Conservation (phyloP, 2,329 filamentous ascomycete species). For the Fusarium euwallaceae region DNA sequence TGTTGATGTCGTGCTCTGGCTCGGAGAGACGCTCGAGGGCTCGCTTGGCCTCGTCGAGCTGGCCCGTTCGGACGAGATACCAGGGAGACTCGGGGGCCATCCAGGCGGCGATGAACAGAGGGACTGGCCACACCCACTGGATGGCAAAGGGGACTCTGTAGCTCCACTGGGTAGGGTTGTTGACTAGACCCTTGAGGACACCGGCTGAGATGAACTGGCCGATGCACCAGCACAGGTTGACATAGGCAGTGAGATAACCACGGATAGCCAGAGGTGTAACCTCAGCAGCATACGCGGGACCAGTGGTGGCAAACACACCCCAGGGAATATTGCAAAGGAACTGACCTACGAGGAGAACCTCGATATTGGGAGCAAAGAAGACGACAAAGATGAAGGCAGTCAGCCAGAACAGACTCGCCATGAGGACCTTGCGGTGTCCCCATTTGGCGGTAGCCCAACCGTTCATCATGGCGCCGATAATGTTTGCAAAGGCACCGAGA, state of each 20-base stretch:
- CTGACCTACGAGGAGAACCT: slow-evolving; percentile 59
- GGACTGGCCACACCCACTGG: slow-evolving; percentile 56
- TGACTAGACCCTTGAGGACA: slow-evolving; percentile 55
- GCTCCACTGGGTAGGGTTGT: slow-evolving; percentile 51
- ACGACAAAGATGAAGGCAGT: slow-evolving; percentile 61
- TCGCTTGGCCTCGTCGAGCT: slow-evolving; percentile 50
- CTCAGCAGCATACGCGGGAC: slow-evolving; percentile 60
- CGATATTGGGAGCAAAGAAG: slow-evolving; percentile 61
- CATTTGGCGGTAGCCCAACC: slow-evolving; percentile 57
- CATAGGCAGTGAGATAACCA: slow-evolving; percentile 58
- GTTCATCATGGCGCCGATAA: slow-evolving; percentile 57
- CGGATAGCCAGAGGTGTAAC: slow-evolving; percentile 58
- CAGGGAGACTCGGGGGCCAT: slow-evolving; percentile 56
- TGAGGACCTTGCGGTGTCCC: slow-evolving; percentile 61
- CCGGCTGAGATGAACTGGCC: slow-evolving; percentile 59
- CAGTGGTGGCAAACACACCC: slow-evolving; percentile 61
- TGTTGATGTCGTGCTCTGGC: slow-evolving; percentile 50
- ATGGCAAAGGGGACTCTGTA: slow-evolving; percentile 58
- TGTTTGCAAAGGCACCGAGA: slow-evolving; percentile 52
- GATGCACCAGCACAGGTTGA: slow-evolving; percentile 60
- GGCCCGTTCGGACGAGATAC: slow-evolving; percentile 52
- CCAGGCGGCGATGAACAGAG: slow-evolving; percentile 49
- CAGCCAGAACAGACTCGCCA: slow-evolving; percentile 57
- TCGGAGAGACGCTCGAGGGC: slow-evolving; percentile 51
- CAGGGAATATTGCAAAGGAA: slow-evolving; percentile 61